phyloP scores from a whole-genome alignment of 2,329 filamentous ascomycete genomes.

The Fusarium proliferatum region DNA sequence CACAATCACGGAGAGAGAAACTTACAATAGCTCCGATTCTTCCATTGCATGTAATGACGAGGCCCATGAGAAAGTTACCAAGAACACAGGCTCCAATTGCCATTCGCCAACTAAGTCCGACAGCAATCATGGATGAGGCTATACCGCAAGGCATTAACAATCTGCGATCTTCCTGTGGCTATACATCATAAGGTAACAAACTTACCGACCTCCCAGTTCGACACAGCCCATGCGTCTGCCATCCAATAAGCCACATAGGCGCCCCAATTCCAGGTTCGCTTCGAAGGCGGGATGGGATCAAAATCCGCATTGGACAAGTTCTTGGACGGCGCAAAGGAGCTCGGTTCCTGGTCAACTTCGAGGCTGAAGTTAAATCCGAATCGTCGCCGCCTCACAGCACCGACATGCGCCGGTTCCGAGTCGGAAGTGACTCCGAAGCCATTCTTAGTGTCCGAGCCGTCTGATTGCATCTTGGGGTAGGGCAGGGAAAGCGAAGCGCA shows the following conservation, averaged over 20 bases:
- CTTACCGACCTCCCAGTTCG: slow-evolving; percentile 18
- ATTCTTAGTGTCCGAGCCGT: slow-evolving; percentile 5
- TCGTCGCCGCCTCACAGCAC: neutral
- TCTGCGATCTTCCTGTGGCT: neutral
- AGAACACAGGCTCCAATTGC: slow-evolving; percentile 13
- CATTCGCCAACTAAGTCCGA: slow-evolving; percentile 12
- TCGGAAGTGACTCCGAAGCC: slow-evolving; percentile 2
- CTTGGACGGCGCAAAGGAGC: slow-evolving; percentile 6
- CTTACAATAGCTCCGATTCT: slow-evolving; percentile 12
- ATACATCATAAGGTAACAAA: neutral
- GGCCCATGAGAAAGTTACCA: slow-evolving; percentile 11
- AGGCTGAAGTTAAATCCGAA: slow-evolving; percentile 12
- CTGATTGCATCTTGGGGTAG: neutral
- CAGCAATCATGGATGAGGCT: slow-evolving; percentile 12
- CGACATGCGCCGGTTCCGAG: neutral
- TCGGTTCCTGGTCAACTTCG: slow-evolving; percentile 2
- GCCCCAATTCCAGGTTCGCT: slow-evolving; percentile 13
- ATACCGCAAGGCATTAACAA: neutral
- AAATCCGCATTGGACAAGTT: slow-evolving; percentile 4
- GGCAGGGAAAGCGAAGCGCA: neutral
- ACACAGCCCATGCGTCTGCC: slow-evolving; percentile 15
- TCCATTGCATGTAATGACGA: slow-evolving; percentile 8
- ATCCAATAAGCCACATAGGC: slow-evolving; percentile 13
- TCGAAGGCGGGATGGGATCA: slow-evolving; percentile 5
- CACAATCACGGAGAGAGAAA: neutral